These are phyloP conservation scores for Scheffersomyces spartinae DNA, from an alignment of 805 yeast species.

Conservation along the genomic window DNA sequence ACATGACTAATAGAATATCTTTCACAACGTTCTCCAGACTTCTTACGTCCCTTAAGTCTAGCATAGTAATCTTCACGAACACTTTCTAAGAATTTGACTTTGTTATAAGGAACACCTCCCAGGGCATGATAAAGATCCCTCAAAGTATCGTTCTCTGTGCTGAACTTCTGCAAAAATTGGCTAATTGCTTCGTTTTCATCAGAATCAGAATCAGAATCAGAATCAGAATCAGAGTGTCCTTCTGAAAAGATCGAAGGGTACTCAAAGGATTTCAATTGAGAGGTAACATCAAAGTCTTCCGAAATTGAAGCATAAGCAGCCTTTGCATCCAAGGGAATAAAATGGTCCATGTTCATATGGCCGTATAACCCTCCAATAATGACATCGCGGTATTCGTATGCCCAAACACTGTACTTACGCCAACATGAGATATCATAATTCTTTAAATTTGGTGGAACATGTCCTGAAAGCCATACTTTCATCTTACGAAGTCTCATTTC, in stretches of 20 bases:
- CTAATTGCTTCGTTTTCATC: constrained; percentile 13
- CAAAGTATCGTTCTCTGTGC: constrained; percentile 2
- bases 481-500: constrained; percentile 63
- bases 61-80: constrained; percentile 46
- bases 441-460: constrained; percentile 78
- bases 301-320: constrained; percentile 48
- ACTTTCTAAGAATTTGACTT: constrained; percentile 49
- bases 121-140: constrained; percentile 13
- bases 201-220: constrained; percentile 13
- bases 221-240: constrained; percentile 10
- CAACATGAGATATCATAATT: constrained; percentile 66
- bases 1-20: constrained; percentile 63
- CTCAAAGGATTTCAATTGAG: background rate
- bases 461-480: constrained; percentile 84
- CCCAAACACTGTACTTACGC: constrained; percentile 69
- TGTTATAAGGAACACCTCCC: constrained; percentile 61
- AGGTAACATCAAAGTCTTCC: constrained; percentile 4
- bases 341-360: constrained; percentile 86
- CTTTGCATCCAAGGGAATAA: constrained; percentile 61
- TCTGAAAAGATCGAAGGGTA: constrained; percentile 2
- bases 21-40: constrained; percentile 34
- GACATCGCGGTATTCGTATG: constrained; percentile 72
- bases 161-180: constrained; percentile 3
- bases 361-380: constrained; percentile 79
- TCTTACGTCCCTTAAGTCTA: constrained; percentile 31